phyloP scores from a whole-genome alignment of 169 alveolate genomes.

The Haemoproteus tartakovskyi region DNA sequence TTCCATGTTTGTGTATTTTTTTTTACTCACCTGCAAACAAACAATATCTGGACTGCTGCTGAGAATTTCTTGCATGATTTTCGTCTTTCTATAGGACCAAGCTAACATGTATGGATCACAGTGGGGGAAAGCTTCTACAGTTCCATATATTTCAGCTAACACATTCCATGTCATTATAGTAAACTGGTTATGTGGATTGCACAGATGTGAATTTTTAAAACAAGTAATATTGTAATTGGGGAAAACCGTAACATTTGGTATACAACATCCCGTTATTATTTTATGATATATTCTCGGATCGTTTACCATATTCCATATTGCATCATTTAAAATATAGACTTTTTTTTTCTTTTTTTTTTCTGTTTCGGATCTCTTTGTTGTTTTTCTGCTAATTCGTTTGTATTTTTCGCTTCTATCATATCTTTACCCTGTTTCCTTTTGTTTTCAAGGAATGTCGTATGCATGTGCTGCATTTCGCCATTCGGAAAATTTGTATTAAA shows the following conservation, averaged over 20 bases:
- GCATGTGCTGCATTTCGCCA: too few relatives aligned
- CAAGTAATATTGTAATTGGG: constrained; percentile 47
- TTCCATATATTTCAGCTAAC: constrained; percentile 80
- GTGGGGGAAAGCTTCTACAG: constrained; percentile 78
- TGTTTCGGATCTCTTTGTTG: constrained; percentile 1
- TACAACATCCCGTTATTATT: constrained; percentile 73
- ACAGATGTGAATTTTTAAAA: constrained; percentile 7
- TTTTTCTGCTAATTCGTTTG: background rate
- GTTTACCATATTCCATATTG: constrained; percentile 54
- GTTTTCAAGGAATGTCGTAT: too few relatives aligned
- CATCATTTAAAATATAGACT: constrained; percentile 45
- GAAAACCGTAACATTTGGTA: constrained; percentile 64
- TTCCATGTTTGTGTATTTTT: too few relatives aligned
- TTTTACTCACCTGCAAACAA: constrained; percentile 73
- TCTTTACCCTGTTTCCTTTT: background rate
- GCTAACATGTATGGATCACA: constrained; percentile 81
- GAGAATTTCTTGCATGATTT: constrained; percentile 77
- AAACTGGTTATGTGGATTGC: constrained; percentile 54
- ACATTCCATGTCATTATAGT: constrained; percentile 77
- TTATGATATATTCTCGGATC: constrained; percentile 68
- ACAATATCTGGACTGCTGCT: constrained; percentile 76
- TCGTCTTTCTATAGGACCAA: constrained; percentile 79
- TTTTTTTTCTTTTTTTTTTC: constrained; percentile 29
- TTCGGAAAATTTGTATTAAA: too few relatives aligned
- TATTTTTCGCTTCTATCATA: background rate